phyloP scores from a whole-genome alignment of 345 rosid species.

The Euclidium syriacum region DNA sequence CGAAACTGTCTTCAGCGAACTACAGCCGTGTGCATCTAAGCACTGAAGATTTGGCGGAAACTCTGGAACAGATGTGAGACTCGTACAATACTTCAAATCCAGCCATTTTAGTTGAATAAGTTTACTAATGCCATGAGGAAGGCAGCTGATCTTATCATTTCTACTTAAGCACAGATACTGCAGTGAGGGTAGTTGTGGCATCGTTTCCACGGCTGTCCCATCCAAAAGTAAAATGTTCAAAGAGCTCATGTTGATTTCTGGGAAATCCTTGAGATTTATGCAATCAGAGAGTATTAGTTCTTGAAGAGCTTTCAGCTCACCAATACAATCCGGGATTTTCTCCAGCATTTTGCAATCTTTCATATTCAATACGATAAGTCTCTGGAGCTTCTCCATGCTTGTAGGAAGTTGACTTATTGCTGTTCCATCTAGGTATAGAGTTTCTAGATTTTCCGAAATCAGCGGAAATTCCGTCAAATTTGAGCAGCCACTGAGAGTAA shows the following conservation, averaged over 20 bases:
- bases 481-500: constrained; percentile 19
- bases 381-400: background rate
- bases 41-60: constrained; percentile 18
- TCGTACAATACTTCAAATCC: constrained; percentile 19
- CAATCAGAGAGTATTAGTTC: constrained; percentile 22
- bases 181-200: background rate
- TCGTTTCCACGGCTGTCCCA: constrained; percentile 4
- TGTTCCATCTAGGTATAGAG: constrained; percentile 6
- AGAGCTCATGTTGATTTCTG: background rate
- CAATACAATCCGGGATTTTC: background rate
- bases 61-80: constrained; percentile 2
- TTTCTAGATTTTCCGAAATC: constrained; percentile 8
- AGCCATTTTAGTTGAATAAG: constrained; percentile 8
- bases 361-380: constrained; percentile 14
- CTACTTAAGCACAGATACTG: constrained; percentile 14
- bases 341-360: constrained; percentile 1
- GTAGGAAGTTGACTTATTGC: constrained; percentile 15
- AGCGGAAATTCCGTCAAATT: constrained; percentile 9
- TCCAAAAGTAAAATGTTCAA: background rate
- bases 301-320: constrained; percentile 12
- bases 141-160: background rate
- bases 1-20: background rate
- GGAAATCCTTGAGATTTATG: background rate
- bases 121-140: background rate
- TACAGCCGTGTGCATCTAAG: constrained; percentile 19